These are phyloP conservation scores for Hirsutella thompsonii DNA, from an alignment of 2,329 filamentous ascomycete genomes.

Conservation along the genomic window DNA sequence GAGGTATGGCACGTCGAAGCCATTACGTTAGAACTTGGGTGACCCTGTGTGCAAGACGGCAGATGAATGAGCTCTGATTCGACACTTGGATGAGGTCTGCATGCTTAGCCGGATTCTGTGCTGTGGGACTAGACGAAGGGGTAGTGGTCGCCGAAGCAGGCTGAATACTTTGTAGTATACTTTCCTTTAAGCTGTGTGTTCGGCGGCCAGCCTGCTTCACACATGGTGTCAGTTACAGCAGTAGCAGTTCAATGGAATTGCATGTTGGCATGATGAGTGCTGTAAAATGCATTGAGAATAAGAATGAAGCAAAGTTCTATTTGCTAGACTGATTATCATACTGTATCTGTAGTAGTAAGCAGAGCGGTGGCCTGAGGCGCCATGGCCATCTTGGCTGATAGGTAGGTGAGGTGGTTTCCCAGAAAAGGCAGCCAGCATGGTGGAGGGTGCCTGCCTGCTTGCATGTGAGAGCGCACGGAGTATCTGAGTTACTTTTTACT, in stretches of 20 bases:
- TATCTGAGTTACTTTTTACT: too few species aligned
- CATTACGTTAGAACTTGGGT: slow-evolving; percentile 33
- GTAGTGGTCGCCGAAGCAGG: neutral
- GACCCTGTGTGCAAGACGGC: slow-evolving; percentile 13
- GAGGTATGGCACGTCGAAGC: slow-evolving; percentile 17
- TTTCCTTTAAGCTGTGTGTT: neutral
- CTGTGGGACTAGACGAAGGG: neutral
- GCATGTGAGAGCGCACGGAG: too few species aligned
- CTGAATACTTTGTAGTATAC: neutral
- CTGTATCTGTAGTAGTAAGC: too few species aligned
- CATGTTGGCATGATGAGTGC: too few species aligned
- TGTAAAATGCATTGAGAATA: too few species aligned
- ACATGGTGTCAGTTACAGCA: neutral
- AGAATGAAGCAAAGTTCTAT: too few species aligned
- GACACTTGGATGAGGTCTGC: neutral
- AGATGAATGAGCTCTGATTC: slow-evolving; percentile 22
- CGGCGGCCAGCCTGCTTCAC: slow-evolving; percentile 11
- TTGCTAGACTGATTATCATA: too few species aligned
- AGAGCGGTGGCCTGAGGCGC: too few species aligned
- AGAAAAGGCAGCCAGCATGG: too few species aligned
- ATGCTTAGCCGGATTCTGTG: neutral
- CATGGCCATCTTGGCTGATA: too few species aligned
- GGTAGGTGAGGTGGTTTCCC: too few species aligned
- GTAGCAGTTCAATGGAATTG: too few species aligned
- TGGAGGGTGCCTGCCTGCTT: neutral